Conservation (phyloP, 208 protist species). For the Crithidia thermophila region DNA sequence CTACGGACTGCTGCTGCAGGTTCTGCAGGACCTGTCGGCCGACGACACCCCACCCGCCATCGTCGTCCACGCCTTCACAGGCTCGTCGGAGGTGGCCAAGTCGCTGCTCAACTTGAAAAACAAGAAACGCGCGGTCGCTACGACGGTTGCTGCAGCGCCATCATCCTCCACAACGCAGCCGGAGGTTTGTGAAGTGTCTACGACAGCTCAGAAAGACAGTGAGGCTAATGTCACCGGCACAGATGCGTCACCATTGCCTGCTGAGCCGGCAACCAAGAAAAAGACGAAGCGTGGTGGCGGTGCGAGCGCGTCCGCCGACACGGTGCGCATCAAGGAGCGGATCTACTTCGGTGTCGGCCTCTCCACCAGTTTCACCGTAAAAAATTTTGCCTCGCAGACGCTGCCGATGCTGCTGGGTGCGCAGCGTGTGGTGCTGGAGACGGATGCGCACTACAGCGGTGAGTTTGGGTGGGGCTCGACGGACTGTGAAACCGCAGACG, state of each 20-base stretch:
- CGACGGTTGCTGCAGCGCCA: background rate
- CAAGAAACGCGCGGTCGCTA: conserved; percentile 27
- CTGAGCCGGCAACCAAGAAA: background rate
- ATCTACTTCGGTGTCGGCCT: conserved; percentile 75
- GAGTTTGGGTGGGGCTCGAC: background rate
- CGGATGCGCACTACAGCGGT: conserved; percentile 53
- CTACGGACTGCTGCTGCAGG: conserved; percentile 60
- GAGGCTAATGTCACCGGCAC: background rate
- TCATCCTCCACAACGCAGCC: background rate
- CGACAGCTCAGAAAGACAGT: background rate
- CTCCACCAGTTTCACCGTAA: conserved; percentile 59
- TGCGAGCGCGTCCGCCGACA: background rate
- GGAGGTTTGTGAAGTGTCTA: background rate
- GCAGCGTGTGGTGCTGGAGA: conserved; percentile 60
- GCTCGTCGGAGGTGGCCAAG: conserved; percentile 63
- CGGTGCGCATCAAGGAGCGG: conserved; percentile 38
- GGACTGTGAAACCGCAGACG: background rate
- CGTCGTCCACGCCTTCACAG: conserved; percentile 86
- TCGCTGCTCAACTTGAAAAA: conserved; percentile 65
- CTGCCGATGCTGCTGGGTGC: conserved; percentile 53
- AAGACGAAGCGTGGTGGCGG: conserved; percentile 10
- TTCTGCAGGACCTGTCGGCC: conserved; percentile 39
- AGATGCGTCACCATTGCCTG: background rate
- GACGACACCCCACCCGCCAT: conserved; percentile 70
- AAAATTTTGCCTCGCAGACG: conserved; percentile 46